These are phyloP conservation scores for Solanum pennellii DNA, from an alignment of 257 asterid species.

Conservation along the genomic window DNA sequence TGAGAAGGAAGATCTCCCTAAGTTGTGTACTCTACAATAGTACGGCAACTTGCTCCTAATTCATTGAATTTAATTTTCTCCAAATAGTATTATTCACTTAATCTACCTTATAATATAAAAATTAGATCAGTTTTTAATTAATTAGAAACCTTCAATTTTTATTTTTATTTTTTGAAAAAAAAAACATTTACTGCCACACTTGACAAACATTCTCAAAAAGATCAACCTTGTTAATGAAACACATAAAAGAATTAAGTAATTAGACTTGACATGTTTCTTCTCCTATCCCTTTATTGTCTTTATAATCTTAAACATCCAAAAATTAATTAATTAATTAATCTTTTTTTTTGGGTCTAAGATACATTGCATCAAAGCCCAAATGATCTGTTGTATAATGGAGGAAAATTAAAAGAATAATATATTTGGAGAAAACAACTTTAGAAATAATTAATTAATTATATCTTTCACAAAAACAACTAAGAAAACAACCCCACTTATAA, in stretches of 20 bases:
- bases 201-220: neutral
- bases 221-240: neutral
- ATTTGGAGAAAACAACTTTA: conserved; percentile 16
- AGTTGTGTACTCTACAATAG: neutral
- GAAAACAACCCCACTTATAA: conserved; percentile 12
- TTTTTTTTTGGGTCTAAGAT: neutral
- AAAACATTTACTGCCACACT: neutral
- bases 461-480: conserved; percentile 2
- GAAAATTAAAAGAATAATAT: conserved; percentile 14
- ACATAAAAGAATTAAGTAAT: neutral
- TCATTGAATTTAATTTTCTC: neutral
- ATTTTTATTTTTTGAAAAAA: neutral
- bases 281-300: neutral
- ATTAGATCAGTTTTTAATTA: neutral
- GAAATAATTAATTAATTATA: neutral
- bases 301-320: neutral
- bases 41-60: neutral
- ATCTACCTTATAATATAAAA: neutral
- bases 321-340: neutral
- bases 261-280: neutral
- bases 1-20: neutral
- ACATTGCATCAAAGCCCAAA: conserved; percentile 3
- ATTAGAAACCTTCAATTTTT: neutral
- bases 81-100: neutral
- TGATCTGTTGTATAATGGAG: conserved; percentile 9